Percentiles rank a stretch among this genome's conserved stretches.
phyloP scores from a whole-genome alignment of 306 rosid genomes.

The Arachis stenosperma region DNA sequence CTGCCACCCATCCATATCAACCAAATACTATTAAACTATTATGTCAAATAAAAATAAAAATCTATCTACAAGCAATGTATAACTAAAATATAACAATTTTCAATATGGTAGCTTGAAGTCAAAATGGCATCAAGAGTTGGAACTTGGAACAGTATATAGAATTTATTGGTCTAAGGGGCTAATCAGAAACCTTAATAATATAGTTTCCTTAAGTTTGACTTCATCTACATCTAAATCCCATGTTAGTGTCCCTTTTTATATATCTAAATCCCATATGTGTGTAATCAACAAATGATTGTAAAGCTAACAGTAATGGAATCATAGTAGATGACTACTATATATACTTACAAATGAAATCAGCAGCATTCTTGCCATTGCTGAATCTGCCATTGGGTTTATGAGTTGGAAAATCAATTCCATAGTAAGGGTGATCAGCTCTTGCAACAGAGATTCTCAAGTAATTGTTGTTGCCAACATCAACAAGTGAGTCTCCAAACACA shows the following conservation, averaged over 20 bases:
- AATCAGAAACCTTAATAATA: not conserved
- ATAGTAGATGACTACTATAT: not conserved
- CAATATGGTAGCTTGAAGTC: not conserved
- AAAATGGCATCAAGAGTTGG: not conserved
- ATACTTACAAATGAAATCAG: conserved; percentile 66
- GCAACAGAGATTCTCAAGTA: conserved; percentile 53
- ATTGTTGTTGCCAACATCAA: conserved; percentile 86
- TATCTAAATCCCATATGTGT: not conserved
- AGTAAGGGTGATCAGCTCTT: conserved; percentile 71
- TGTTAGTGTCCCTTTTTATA: conserved; percentile 3
- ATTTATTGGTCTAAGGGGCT: not conserved
- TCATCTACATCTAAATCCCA: conserved; percentile 4
- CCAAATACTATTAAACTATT: not conserved
- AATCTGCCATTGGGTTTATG: conserved; percentile 72
- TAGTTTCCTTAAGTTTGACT: conserved; percentile 17
- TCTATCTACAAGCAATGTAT: no score
- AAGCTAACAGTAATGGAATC: not conserved
- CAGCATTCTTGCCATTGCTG: conserved; percentile 80
- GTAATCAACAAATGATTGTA: not conserved
- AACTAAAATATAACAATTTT: not conserved
- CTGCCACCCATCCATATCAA: conserved; percentile 46
- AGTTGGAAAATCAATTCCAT: conserved; percentile 73
- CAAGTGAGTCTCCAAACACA: conserved; percentile 82
- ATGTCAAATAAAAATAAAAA: no score
- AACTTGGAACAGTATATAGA: not conserved